Percentiles rank a stretch among this genome's conserved stretches.
Conservation (phyloP, 2,329 filamentous ascomycete genomes). For the Aspergillus sp. region DNA sequence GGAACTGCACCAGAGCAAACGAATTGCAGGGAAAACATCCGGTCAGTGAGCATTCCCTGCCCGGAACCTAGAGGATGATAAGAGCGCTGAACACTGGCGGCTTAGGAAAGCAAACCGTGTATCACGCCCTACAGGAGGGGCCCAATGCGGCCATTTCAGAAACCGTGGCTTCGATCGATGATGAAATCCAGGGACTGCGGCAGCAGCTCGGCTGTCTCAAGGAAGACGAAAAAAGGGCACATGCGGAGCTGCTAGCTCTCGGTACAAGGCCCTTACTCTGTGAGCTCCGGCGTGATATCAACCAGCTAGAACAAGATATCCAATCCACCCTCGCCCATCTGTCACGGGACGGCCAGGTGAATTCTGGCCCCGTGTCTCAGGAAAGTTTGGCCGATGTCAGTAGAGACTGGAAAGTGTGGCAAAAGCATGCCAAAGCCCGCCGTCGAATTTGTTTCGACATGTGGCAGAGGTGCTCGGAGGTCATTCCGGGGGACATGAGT, state of each 20-base stretch:
- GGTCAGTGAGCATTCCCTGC: constrained; percentile 36
- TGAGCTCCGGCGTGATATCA: constrained; percentile 48
- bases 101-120: constrained; percentile 62
- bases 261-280: constrained; percentile 51
- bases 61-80: not conserved
- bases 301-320: constrained; percentile 47
- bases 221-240: constrained; percentile 50
- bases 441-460: constrained; percentile 52
- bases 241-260: constrained; percentile 47
- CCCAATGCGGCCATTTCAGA: constrained; percentile 49
- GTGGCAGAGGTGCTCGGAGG: constrained; percentile 51
- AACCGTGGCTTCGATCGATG: constrained; percentile 50
- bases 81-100: constrained; percentile 1
- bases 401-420: constrained; percentile 48
- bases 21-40: constrained; percentile 58
- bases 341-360: constrained; percentile 40
- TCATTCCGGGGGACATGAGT: constrained; percentile 48
- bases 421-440: constrained; percentile 38
- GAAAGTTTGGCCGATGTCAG: constrained; percentile 51
- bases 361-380: constrained; percentile 43
- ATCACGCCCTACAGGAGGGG: constrained; percentile 57
- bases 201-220: constrained; percentile 46
- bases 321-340: constrained; percentile 42
- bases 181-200: constrained; percentile 49
- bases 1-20: constrained; percentile 60